Evolutionary conservation across 2,329 filamentous ascomycete genomes (phyloP), one percentile per base, ranked within the genome.

Genomic region (Coniochaeta hoffmannii): DNA sequence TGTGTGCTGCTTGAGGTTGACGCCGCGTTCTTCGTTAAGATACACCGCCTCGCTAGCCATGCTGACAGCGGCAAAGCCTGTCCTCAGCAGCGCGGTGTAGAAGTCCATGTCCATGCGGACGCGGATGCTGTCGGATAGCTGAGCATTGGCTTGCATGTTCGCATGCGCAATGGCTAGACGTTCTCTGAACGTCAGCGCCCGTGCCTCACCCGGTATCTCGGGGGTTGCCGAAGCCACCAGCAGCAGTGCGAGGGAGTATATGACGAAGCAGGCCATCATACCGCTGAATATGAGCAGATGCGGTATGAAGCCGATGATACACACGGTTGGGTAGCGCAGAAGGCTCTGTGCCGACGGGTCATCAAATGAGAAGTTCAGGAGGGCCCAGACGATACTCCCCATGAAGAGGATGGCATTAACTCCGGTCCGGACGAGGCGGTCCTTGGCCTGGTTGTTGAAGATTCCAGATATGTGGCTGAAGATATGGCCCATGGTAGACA

Each of bases 11-110:
- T 85, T 85, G 2, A 96, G 76, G 58, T 83, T 86, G 53, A 97
- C 84, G 1, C 80, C 80, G 38, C 83, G 83, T 49, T 93, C 93
- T 69, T 97, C 93, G 59, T 97, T 96, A 11, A 99, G 76, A 66
- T 96, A 97, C 0, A 97, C 94, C 3, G 93, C 93, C 70, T 97
- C 92, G 63, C 90, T 96, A 0, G 94, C 94, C 69, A 95, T 93
- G 0, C 90, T 96, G 58, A 97, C 83, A 12, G 93, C 86, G 11
- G 86, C 86, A 66, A 97, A 97, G 0, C 94, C 94, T 34, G 90
- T 83, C 57, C 92, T 86, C 3, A 97, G 78, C 4, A 97, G 76
- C 0, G 90, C 89, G 0, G 91, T 96, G 68, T 97, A 99, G 66
- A 97, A 97, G 68, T 99, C 94, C 77, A 97, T 95, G 55, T 90